These are phyloP conservation scores for Astragalus membranaceus DNA, from an alignment of 306 rosid genomes.

Conservation along the genomic window DNA sequence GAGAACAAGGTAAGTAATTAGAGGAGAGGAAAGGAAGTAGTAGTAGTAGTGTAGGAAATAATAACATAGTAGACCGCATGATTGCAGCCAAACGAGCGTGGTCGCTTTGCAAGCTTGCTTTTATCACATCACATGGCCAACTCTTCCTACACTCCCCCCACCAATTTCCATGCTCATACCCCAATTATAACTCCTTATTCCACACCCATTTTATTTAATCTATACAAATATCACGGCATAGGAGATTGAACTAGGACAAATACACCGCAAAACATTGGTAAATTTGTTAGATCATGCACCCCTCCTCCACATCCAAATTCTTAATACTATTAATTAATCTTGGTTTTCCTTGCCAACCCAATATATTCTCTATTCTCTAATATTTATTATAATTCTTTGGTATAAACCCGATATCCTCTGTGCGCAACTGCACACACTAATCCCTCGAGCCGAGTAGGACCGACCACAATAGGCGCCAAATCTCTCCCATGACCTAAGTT, in stretches of 20 bases:
- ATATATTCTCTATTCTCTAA: too few species aligned
- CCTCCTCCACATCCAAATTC: slow-evolving; percentile 25
- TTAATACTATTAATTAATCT: slow-evolving; percentile 15
- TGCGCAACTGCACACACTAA: too few species aligned
- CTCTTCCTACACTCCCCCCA: slow-evolving; percentile 32
- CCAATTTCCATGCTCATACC: slow-evolving; percentile 34
- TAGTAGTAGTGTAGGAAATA: slow-evolving; percentile 41
- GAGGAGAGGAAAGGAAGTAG: slow-evolving; percentile 14
- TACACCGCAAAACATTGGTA: slow-evolving; percentile 22
- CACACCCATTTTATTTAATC: slow-evolving; percentile 12
- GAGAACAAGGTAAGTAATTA: slow-evolving; percentile 30
- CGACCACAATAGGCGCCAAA: too few species aligned
- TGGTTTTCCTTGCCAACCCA: slow-evolving; percentile 18
- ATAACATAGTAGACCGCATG: slow-evolving; percentile 81
- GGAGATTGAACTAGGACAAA: slow-evolving; percentile 20
- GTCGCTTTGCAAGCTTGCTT: slow-evolving; percentile 84
- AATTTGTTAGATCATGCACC: slow-evolving; percentile 50
- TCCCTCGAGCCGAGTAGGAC: too few species aligned
- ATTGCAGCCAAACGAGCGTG: slow-evolving; percentile 95
- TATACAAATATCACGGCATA: neutral
- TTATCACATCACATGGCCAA: slow-evolving; percentile 75
- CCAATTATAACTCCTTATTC: slow-evolving; percentile 25
- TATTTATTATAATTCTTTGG: slow-evolving; percentile 1
- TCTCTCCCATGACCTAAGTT: too few species aligned
- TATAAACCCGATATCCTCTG: too few species aligned